A percentile compares a stretch with the other conserved stretches of the same genome.
phyloP scores from a whole-genome alignment of 371 early-diverging fungal genomes.

The Mortierella sp. region DNA sequence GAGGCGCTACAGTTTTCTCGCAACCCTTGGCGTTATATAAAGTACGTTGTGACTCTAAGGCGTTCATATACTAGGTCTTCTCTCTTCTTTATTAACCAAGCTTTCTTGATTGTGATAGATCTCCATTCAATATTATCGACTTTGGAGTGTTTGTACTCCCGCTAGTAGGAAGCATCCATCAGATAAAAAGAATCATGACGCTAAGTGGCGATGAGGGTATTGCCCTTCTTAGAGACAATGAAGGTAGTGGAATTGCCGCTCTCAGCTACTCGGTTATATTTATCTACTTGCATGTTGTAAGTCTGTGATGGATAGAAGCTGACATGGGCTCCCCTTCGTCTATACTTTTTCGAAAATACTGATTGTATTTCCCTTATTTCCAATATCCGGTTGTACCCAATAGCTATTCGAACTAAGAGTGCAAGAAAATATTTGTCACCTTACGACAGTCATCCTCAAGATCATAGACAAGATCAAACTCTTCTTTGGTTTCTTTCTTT shows the following conservation, averaged over 20 bases:
- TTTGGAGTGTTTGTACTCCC: constrained; percentile 6
- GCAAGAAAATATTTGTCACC: constrained; percentile 7
- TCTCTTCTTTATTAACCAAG: not conserved
- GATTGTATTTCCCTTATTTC: no score
- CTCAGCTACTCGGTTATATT: constrained; percentile 25
- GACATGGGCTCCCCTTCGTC: no score
- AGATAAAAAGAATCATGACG: constrained; percentile 8
- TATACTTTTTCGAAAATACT: no score
- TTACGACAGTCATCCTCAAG: constrained; percentile 8
- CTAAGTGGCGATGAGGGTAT: no score
- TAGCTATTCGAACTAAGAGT: constrained; percentile 32
- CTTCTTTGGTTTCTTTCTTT: constrained; percentile 20
- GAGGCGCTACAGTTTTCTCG: constrained; percentile 1
- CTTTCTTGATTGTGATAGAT: not conserved
- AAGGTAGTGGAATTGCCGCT: not conserved
- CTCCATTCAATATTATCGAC: constrained; percentile 16
- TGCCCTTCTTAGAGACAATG: not conserved
- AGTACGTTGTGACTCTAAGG: not conserved
- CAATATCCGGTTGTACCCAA: no score
- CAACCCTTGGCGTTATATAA: not conserved
- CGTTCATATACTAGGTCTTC: not conserved
- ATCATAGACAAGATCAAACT: constrained; percentile 6
- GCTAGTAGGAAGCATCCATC: constrained; percentile 10
- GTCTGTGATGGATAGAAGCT: not conserved
- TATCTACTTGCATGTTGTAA: constrained; percentile 27